A percentile compares a stretch with the other conserved stretches of the same genome.
Conservation (phyloP, 176 grass and related monocot genomes). For the Eleusine coracana region DNA sequence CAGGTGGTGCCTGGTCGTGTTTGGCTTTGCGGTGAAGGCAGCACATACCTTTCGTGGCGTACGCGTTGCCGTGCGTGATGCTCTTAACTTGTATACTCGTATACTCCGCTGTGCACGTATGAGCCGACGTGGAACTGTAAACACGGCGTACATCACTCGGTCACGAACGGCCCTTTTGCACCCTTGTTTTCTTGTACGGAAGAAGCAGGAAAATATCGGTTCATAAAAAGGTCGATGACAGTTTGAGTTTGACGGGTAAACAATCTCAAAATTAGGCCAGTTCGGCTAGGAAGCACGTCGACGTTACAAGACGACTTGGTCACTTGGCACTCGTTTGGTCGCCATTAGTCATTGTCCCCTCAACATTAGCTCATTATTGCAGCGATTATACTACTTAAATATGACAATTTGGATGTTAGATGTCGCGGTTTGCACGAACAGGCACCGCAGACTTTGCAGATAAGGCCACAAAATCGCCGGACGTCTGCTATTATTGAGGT, state of each 20-base stretch:
- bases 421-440: background rate
- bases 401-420: background rate
- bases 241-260: background rate
- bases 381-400: background rate
- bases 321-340: background rate
- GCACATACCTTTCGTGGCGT: slow-evolving; percentile 50
- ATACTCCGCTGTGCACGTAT: background rate
- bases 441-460: background rate
- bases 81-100: too few relatives aligned
- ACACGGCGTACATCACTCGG: background rate
- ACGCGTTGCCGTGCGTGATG: background rate
- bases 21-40: slow-evolving; percentile 34
- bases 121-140: background rate
- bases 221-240: background rate
- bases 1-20: background rate
- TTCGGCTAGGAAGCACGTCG: background rate
- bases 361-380: background rate
- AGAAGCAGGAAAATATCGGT: background rate
- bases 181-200: background rate
- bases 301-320: background rate
- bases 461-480: background rate
- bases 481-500: background rate
- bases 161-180: background rate
- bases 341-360: background rate
- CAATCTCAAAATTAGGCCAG: background rate